Evolutionary conservation across 805 yeast species (phyloP).

Genomic region (Candida bentonensis): DNA sequence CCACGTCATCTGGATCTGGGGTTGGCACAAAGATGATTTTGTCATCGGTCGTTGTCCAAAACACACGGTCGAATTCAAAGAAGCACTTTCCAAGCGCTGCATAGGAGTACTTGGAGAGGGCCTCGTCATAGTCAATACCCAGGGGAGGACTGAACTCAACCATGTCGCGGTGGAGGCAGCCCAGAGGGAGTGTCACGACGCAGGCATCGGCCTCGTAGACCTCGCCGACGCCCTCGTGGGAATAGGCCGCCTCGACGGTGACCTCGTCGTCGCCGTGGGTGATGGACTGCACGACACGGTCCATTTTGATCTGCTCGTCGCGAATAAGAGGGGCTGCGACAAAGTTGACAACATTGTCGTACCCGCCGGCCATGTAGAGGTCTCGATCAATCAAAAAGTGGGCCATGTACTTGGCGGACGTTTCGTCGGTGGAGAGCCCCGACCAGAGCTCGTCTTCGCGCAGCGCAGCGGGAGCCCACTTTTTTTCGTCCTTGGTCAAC

Average conservation of each 20-base stretch:
- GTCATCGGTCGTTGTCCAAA: slow-evolving; percentile 17
- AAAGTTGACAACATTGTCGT: slow-evolving; percentile 10
- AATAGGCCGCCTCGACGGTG: slow-evolving; percentile 1
- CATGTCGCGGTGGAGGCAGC: slow-evolving; percentile 13
- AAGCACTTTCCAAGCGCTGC: slow-evolving; percentile 20
- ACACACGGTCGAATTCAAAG: slow-evolving; percentile 16
- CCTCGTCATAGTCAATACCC: slow-evolving; percentile 7
- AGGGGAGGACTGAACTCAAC: slow-evolving; percentile 15
- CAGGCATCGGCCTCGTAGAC: slow-evolving; percentile 15
- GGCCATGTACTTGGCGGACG: slow-evolving; percentile 9
- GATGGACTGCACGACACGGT: slow-evolving; percentile 8
- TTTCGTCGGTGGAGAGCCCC: slow-evolving; percentile 8
- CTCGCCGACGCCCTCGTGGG: slow-evolving; percentile 1
- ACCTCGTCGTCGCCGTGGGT: slow-evolving; percentile 4
- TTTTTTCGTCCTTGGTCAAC: slow-evolving; percentile 10
- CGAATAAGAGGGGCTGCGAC: slow-evolving; percentile 9
- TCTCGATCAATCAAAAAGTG: slow-evolving; percentile 11
- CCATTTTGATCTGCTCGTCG: slow-evolving; percentile 7
- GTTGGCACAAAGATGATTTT: slow-evolving; percentile 14
- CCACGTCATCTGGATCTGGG: slow-evolving; percentile 5
- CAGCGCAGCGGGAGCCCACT: slow-evolving; percentile 13
- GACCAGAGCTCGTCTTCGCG: slow-evolving; percentile 12
- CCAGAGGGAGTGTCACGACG: slow-evolving; percentile 19
- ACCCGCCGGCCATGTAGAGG: slow-evolving; percentile 13
- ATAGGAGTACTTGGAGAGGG: slow-evolving; percentile 12